phyloP scores from a whole-genome alignment of 202 grass and related monocot species.

The Hordeum pubiflorum region DNA sequence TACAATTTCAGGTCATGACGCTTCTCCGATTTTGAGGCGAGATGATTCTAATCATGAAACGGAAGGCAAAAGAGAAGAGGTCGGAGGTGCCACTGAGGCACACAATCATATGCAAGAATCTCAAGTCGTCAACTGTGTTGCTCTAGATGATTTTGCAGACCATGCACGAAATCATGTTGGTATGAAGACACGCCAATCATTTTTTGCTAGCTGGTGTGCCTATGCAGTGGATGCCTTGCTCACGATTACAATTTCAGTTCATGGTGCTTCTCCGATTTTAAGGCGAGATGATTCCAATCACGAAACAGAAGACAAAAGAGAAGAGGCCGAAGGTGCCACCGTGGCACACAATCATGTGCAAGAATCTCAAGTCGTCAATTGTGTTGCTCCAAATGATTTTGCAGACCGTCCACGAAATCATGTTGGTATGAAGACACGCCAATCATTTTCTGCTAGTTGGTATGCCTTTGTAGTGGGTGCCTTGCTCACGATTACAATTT shows the following conservation, averaged over 20 bases:
- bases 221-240: neutral
- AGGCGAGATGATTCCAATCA: neutral
- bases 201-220: neutral
- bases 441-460: neutral
- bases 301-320: neutral
- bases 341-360: neutral
- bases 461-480: neutral
- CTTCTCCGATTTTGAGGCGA: neutral
- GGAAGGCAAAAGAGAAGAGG: neutral
- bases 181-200: neutral
- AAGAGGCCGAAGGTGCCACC: neutral
- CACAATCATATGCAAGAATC: conserved; percentile 2
- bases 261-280: neutral
- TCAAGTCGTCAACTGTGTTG: neutral
- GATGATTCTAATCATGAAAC: neutral
- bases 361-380: neutral
- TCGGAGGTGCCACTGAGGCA: neutral
- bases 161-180: neutral
- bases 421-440: conserved; percentile 4
- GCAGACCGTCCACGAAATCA: neutral
- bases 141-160: conserved; percentile 6
- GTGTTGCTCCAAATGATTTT: conserved; percentile 17
- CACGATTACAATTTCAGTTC: neutral
- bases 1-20: neutral
- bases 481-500: neutral